phyloP scores from a whole-genome alignment of 257 asterid genomes.

The Nicotiana tomentosiformis region DNA sequence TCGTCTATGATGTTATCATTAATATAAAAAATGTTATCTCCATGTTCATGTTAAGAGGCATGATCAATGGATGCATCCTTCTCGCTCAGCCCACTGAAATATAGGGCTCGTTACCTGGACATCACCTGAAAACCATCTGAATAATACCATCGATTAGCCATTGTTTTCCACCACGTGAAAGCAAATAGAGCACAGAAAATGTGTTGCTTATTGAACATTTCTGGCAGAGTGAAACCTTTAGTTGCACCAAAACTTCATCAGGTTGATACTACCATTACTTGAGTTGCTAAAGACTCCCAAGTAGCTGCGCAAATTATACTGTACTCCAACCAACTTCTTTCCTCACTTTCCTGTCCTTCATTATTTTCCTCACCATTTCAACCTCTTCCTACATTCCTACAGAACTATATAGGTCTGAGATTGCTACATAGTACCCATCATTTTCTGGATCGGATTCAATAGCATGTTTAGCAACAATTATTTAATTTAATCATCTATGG shows the following conservation, averaged over 20 bases:
- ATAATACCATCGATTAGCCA: background rate
- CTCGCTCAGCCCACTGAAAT: background rate
- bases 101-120: too few species aligned
- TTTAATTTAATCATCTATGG: too few species aligned
- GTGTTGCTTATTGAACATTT: background rate
- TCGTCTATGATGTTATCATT: too few species aligned
- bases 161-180: background rate
- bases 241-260: background rate
- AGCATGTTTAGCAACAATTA: constrained; percentile 53
- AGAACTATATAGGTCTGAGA: constrained; percentile 63
- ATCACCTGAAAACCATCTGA: background rate
- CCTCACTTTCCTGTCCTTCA: constrained; percentile 54
- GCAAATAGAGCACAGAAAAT: background rate
- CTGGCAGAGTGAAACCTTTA: background rate
- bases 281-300: too few species aligned
- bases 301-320: constrained; percentile 14
- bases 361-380: constrained; percentile 41
- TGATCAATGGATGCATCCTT: background rate
- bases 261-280: background rate
- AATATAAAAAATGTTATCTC: too few species aligned
- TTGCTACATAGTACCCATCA: constrained; percentile 60
- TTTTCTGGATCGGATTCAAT: constrained; percentile 70
- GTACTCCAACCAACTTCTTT: constrained; percentile 79
- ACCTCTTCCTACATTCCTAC: constrained; percentile 74
- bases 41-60: background rate